Conservation (phyloP, 2,329 filamentous ascomycete species). For the Cladosporium sp. region DNA sequence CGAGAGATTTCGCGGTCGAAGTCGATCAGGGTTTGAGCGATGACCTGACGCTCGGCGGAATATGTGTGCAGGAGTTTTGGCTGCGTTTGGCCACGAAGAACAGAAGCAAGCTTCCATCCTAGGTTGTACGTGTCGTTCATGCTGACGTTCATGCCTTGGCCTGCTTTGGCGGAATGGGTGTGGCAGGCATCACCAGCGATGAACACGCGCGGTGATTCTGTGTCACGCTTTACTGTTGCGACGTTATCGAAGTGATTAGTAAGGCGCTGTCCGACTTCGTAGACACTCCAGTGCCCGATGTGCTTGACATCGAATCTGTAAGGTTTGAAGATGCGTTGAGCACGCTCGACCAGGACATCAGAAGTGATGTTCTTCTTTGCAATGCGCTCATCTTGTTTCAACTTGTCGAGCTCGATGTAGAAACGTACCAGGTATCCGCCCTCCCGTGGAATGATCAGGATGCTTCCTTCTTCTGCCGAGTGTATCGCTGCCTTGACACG, state of each 20-base stretch:
- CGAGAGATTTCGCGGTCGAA: constrained; percentile 52
- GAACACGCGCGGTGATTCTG: constrained; percentile 59
- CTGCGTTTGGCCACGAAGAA: constrained; percentile 40
- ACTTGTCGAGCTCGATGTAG: constrained; percentile 40
- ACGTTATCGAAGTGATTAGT: constrained; percentile 68
- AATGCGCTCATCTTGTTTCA: constrained; percentile 49
- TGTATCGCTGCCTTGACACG: constrained; percentile 48
- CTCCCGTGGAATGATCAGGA: constrained; percentile 71
- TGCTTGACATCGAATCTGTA: constrained; percentile 66
- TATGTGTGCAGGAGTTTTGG: constrained; percentile 52
- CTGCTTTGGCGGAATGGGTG: constrained; percentile 61
- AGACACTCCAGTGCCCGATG: constrained; percentile 68
- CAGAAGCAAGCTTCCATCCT: constrained; percentile 57
- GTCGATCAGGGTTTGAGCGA: constrained; percentile 65
- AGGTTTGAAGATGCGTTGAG: constrained; percentile 64
- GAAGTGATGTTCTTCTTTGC: constrained; percentile 65
- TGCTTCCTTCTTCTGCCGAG: constrained; percentile 66
- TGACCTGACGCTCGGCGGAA: constrained; percentile 54
- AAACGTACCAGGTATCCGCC: constrained; percentile 37
- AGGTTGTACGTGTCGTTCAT: constrained; percentile 67
- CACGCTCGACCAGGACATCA: constrained; percentile 61
- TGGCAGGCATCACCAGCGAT: constrained; percentile 65
- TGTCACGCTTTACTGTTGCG: constrained; percentile 55
- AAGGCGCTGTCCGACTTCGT: constrained; percentile 55
- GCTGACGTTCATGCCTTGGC: constrained; percentile 71